Evolutionary conservation across 2,329 filamentous ascomycete genomes (phyloP), one percentile per base, ranked within the genome.

Genomic region (Fusarium tjaetaba): DNA sequence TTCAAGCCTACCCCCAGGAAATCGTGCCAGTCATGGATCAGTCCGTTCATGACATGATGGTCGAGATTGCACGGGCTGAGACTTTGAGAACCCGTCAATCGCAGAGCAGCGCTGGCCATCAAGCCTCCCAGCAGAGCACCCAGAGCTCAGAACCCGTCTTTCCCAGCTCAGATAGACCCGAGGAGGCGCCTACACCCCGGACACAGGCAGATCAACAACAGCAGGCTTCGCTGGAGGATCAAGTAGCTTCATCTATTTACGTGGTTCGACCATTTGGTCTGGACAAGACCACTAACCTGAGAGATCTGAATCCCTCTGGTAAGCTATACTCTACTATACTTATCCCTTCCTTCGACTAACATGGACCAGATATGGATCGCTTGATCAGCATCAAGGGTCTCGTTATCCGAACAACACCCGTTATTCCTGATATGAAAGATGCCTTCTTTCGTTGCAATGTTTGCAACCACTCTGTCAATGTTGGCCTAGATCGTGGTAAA

Each of bases 371-470:
- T 79, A 97, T 98, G 90, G 97, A 99, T 83, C 97, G 97, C 80
- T 89, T 99, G 74, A 92, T 99, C 74, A 94, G 92, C 74, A 92
- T 99, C 83, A 99, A 98, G 84, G 96, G 96, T 51, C 88, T 99
- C 22, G 96, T 99, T 69, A 99, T 99, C 79, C 92, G 96, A 71
- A 93, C 96, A 7, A 98, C 96, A 0, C 95, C 96, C 2, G 94
- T 99, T 74, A 98, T 99, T 73, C 96, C 96, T 1, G 96, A 99
- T 78, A 99, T 99, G 97, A 98, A 97, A 84, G 94, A 97, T 80
- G 96, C 96, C 1, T 98, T 97, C 85, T 99, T 99, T 89, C 93
- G 94, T 72, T 99, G 96, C 84, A 94, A 94, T 66, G 90, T 96
- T 32, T 99, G 96, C 84, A 94, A 95, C 78, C 94, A 98, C 83